A percentile compares a stretch with the other conserved stretches of the same genome.
phyloP scores from a whole-genome alignment of 495 filamentous ascomycete species.

The Cercophora newfieldiana region DNA sequence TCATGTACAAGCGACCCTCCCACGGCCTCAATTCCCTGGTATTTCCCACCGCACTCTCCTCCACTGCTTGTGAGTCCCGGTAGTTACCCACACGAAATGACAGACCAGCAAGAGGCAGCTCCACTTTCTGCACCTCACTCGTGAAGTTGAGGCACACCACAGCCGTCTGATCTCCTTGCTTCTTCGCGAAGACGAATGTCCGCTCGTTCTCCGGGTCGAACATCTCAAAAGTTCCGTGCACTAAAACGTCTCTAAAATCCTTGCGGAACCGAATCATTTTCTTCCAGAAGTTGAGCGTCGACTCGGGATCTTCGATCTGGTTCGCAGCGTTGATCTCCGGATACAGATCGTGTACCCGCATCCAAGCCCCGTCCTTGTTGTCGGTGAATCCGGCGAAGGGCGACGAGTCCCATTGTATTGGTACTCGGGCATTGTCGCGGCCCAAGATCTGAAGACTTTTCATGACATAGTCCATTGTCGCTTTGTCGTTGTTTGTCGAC shows the following conservation, averaged over 20 bases:
- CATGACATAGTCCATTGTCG: slow-evolving; percentile 56
- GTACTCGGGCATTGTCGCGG: slow-evolving; percentile 56
- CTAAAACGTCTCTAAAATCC: slow-evolving; percentile 43
- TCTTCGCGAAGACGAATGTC: slow-evolving; percentile 50
- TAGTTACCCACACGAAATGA: slow-evolving; percentile 30
- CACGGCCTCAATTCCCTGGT: slow-evolving; percentile 26
- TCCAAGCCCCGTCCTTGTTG: slow-evolving; percentile 46
- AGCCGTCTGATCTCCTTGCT: slow-evolving; percentile 19
- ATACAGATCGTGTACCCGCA: slow-evolving; percentile 58
- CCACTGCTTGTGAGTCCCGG: slow-evolving; percentile 18
- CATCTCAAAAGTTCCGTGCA: slow-evolving; percentile 47
- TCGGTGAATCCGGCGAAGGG: slow-evolving; percentile 32
- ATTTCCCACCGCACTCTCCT: slow-evolving; percentile 8
- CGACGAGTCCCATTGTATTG: slow-evolving; percentile 61
- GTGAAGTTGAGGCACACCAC: slow-evolving; percentile 39
- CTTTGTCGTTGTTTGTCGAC: slow-evolving; percentile 28
- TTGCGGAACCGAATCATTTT: slow-evolving; percentile 45
- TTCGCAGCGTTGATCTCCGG: slow-evolving; percentile 50
- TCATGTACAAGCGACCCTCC: slow-evolving; percentile 35
- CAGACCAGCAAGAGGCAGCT: slow-evolving; percentile 24
- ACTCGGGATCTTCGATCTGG: slow-evolving; percentile 42
- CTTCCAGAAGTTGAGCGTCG: slow-evolving; percentile 50
- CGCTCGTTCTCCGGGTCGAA: slow-evolving; percentile 39
- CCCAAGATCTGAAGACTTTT: slow-evolving; percentile 56
- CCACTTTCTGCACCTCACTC: slow-evolving; percentile 27